Conservation (phyloP, 1,284 basidiomycete genomes). For the Ustilago sp. region DNA sequence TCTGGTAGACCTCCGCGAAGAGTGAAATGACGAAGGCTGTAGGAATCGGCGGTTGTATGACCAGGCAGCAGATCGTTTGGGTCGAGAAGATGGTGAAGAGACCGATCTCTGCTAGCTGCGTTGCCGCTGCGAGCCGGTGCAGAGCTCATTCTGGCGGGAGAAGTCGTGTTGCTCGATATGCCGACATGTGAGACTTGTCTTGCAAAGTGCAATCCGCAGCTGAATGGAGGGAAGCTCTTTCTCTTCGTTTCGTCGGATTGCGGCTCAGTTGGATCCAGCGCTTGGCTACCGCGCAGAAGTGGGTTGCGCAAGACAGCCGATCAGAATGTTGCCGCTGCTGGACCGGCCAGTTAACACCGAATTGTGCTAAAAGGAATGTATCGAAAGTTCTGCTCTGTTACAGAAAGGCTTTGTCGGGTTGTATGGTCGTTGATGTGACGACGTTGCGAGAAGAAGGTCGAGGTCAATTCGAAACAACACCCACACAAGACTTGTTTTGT, state of each 20-base stretch:
- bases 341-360: background rate
- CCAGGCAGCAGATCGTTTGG: slow-evolving; percentile 59
- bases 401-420: too few relatives aligned
- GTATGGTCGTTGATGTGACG: background rate
- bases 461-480: background rate
- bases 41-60: slow-evolving; percentile 58
- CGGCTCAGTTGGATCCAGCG: background rate
- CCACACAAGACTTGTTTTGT: background rate
- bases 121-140: slow-evolving; percentile 18
- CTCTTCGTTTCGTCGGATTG: background rate
- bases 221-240: background rate
- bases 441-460: background rate
- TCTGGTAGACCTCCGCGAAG: slow-evolving; percentile 52
- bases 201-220: background rate
- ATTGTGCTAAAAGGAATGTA: too few relatives aligned
- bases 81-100: slow-evolving; percentile 56
- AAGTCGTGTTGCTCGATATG: background rate
- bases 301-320: background rate
- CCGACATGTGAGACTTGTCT: background rate
- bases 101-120: slow-evolving; percentile 29
- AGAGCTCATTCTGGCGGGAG: slow-evolving; percentile 40
- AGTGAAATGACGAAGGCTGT: slow-evolving; percentile 60
- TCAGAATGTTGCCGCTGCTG: background rate
- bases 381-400: too few relatives aligned
- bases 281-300: background rate